Evolutionary conservation across 345 rosid genomes (phyloP), one percentile per base, ranked within the genome.

Genomic region (Kernera saxatilis): DNA sequence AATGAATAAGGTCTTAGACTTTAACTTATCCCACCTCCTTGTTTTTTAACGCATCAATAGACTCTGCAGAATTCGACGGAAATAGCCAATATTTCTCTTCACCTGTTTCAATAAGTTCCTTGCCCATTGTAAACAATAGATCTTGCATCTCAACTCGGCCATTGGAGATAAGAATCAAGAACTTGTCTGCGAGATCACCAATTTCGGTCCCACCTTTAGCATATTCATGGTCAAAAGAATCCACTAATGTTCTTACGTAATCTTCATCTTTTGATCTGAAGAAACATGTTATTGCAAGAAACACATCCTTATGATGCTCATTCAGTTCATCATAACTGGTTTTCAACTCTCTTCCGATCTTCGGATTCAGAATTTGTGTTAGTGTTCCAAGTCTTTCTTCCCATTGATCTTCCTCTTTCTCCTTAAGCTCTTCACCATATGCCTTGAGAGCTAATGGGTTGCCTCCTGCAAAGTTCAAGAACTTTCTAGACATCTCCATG

Each of bases 201-300:
- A n/a, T n/a, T n/a, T n/a, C n/a, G n/a, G n/a, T n/a, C n/a, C n/a
- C n/a, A n/a, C n/a, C n/a, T n/a, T n/a, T n/a, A n/a, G n/a, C n/a
- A n/a, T n/a, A n/a, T n/a, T n/a, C n/a, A n/a, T n/a, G n/a, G n/a
- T n/a, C n/a, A n/a, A n/a, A n/a, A n/a, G n/a, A n/a, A n/a, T n/a
- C n/a, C n/a, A n/a, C n/a, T n/a, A n/a, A n/a, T n/a, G n/a, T n/a
- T n/a, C n/a, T n/a, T n/a, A n/a, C 1, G 8, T 1, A 1, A 2
- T 62, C 25, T 22, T 11, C 29, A 8, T 35, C 21, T 3, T 17
- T 6, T 0, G 75, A 63, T 15, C 45, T 71, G 1, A 75, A 76
- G 64, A 78, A 72, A 36, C 67, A 72, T 1, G 78, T 77, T 30
- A 79, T 70, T 15, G 77, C 83, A 8, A 77, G 65, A 77, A 82